Conservation (phyloP, 2,329 filamentous ascomycete genomes). For the Ophiostoma piceae region DNA sequence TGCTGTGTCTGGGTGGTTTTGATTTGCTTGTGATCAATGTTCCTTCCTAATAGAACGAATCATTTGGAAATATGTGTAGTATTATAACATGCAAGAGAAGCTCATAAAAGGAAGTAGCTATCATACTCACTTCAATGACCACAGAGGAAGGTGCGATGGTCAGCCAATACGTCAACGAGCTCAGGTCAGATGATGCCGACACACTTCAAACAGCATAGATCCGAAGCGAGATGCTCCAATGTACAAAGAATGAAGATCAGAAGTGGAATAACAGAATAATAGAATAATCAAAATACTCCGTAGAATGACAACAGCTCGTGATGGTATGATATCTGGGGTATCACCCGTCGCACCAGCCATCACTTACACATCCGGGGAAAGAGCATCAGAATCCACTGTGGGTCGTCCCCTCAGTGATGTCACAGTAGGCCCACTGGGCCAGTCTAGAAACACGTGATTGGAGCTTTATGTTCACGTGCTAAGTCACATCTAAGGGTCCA, state of each 20-base stretch:
- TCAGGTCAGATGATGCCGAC: slow-evolving; percentile 2
- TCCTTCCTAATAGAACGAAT: not conserved
- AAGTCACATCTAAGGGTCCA: not conserved
- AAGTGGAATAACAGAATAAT: not conserved
- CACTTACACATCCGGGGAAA: slow-evolving; percentile 13
- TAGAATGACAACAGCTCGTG: not conserved
- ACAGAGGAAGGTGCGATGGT: not conserved
- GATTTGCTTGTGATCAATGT: not conserved
- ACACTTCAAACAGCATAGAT: not conserved
- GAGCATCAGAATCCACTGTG: slow-evolving; percentile 1
- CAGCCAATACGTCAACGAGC: not conserved
- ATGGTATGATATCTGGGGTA: not conserved
- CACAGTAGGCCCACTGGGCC: not conserved
- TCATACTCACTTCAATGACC: no score
- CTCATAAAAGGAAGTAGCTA: not conserved
- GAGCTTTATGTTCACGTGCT: not conserved
- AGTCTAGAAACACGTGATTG: not conserved
- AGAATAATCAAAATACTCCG: not conserved
- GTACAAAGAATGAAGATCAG: not conserved
- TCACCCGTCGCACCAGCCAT: not conserved
- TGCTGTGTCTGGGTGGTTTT: not conserved
- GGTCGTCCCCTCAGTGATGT: not conserved
- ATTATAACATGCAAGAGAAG: not conserved
- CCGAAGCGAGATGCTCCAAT: not conserved
- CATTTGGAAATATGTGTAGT: not conserved